Evolutionary conservation across 2,329 filamentous ascomycete genomes (phyloP).

Genomic region (Fusarium temperatum): DNA sequence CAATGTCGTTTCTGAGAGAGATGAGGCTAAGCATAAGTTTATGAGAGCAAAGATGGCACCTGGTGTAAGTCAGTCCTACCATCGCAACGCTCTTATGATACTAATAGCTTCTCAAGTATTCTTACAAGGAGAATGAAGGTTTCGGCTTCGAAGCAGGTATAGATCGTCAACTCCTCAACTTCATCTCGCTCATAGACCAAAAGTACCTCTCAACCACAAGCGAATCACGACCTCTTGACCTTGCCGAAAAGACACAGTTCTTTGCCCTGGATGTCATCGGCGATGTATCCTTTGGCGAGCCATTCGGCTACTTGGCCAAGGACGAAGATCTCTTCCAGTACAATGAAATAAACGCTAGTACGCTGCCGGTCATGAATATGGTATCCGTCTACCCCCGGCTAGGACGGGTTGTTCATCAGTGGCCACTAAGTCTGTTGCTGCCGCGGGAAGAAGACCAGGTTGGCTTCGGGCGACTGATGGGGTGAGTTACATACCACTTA

Average conservation of each 20-base stretch:
- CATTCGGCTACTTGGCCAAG: conserved; percentile 60
- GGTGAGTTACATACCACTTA: conserved; percentile 36
- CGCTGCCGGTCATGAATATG: conserved; percentile 50
- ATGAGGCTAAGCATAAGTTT: conserved; percentile 57
- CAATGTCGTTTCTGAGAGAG: conserved; percentile 60
- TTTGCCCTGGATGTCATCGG: conserved; percentile 65
- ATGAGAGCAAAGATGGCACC: conserved; percentile 56
- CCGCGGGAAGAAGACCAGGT: conserved; percentile 50
- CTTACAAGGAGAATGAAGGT: conserved; percentile 58
- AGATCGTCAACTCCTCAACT: conserved; percentile 49
- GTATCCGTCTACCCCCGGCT: conserved; percentile 51
- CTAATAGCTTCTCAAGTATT: conserved; percentile 52
- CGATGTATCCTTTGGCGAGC: conserved; percentile 60
- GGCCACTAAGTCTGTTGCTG: conserved; percentile 49
- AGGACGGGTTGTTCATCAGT: conserved; percentile 46
- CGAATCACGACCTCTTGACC: conserved; percentile 53
- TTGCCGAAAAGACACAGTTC: conserved; percentile 60
- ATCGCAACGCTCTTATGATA: not conserved
- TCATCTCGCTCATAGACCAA: conserved; percentile 56
- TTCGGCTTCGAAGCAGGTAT: conserved; percentile 53
- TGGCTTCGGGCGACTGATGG: conserved; percentile 52
- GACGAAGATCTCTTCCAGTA: conserved; percentile 59
- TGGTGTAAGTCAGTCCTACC: conserved; percentile 46
- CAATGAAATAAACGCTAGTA: conserved; percentile 55
- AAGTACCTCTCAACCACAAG: conserved; percentile 56